These are phyloP conservation scores for Chenopodium quinoa DNA, from an alignment of 148 eudicot genomes.

Conservation along the genomic window DNA sequence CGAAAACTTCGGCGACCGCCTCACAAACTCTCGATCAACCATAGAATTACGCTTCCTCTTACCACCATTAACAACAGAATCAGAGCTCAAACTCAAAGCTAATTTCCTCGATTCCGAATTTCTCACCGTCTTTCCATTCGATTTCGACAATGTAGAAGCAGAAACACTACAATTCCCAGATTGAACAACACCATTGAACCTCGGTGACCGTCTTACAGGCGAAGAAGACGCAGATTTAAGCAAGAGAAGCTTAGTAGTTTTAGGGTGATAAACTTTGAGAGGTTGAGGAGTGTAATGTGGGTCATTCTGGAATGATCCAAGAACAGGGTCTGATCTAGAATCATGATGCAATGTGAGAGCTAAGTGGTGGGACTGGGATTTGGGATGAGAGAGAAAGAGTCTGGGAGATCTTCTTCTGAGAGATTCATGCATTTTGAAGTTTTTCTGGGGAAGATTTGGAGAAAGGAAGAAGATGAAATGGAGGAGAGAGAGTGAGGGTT, in stretches of 20 bases:
- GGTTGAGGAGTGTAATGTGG: constrained; percentile 16
- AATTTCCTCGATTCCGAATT: too few species aligned
- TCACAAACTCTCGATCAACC: not conserved
- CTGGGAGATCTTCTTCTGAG: constrained; percentile 22
- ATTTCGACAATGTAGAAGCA: constrained; percentile 3
- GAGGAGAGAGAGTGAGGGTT: not conserved
- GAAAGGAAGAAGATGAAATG: not conserved
- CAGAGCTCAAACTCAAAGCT: not conserved
- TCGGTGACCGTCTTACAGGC: constrained; percentile 25
- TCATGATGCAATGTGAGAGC: not conserved
- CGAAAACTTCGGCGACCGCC: constrained; percentile 24
- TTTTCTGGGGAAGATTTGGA: not conserved
- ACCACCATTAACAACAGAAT: constrained; percentile 2
- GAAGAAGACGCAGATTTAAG: not conserved
- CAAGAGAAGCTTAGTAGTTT: not conserved
- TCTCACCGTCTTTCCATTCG: too few species aligned
- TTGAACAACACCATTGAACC: not conserved
- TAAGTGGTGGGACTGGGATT: too few species aligned
- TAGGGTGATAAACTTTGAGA: constrained; percentile 21
- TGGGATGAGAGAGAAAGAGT: constrained; percentile 12
- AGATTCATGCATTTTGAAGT: not conserved
- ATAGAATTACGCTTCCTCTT: constrained; percentile 27
- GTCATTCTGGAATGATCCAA: not conserved
- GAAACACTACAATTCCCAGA: not conserved
- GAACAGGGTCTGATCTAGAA: not conserved